These are phyloP conservation scores for Citrus australasica DNA, from an alignment of 345 rosid species.

Conservation along the genomic window DNA sequence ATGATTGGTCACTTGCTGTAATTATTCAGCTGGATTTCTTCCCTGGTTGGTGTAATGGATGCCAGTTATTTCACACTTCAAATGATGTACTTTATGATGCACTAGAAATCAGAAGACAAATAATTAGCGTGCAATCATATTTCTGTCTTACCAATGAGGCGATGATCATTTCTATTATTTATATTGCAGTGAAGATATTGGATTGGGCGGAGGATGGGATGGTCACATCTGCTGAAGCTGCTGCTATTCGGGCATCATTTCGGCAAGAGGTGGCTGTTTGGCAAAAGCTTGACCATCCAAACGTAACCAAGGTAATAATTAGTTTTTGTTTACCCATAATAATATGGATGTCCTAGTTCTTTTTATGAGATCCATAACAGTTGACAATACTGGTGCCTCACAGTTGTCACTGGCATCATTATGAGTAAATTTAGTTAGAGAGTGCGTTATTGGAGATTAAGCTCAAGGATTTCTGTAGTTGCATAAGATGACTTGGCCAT, in stretches of 20 bases:
- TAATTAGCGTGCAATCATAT: neutral
- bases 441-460: neutral
- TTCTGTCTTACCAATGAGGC: slow-evolving; percentile 1
- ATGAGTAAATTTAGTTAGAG: neutral
- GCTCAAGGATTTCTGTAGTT: neutral
- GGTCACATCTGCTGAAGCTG: slow-evolving; percentile 52
- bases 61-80: neutral
- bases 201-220: slow-evolving; percentile 86
- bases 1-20: neutral
- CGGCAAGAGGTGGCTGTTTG: slow-evolving; percentile 87
- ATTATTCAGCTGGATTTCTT: neutral
- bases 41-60: neutral
- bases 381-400: neutral
- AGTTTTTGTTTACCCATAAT: neutral
- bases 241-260: slow-evolving; percentile 64
- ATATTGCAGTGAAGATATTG: slow-evolving; percentile 54
- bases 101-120: neutral
- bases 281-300: slow-evolving; percentile 86
- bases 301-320: slow-evolving; percentile 61
- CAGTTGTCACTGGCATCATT: neutral
- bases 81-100: neutral
- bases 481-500: neutral
- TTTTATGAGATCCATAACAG: neutral
- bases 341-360: neutral
- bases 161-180: slow-evolving; percentile 7